These are phyloP conservation scores for Crataegus laevigata DNA, from an alignment of 306 rosid species.

Conservation along the genomic window DNA sequence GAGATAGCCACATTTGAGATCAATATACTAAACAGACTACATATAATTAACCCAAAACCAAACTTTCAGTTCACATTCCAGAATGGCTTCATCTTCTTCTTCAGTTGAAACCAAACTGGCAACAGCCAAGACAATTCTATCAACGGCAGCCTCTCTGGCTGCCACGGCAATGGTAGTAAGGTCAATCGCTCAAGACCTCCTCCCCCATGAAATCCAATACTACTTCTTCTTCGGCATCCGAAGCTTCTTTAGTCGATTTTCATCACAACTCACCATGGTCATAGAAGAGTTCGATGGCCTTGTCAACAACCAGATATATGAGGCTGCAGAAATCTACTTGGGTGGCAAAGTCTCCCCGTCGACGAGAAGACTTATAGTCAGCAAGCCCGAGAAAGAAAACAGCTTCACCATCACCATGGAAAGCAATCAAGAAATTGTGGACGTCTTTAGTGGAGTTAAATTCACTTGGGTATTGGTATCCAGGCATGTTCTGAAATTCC, in stretches of 20 bases:
- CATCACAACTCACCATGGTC: conserved; percentile 46
- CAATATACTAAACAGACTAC: not conserved
- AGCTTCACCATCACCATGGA: conserved; percentile 40
- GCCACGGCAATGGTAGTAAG: conserved; percentile 50
- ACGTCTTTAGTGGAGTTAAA: conserved; percentile 40
- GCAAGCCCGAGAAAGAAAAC: conserved; percentile 36
- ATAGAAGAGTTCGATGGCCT: conserved; percentile 67
- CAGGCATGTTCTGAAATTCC: not conserved
- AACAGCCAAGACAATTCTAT: conserved; percentile 44
- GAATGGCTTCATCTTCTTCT: conserved; percentile 29
- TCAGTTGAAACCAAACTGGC: conserved; percentile 26
- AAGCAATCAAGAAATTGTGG: conserved; percentile 27
- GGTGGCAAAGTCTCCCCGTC: conserved; percentile 43
- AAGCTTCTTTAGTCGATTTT: conserved; percentile 29
- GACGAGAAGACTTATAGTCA: conserved; percentile 33
- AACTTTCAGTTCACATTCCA: not conserved
- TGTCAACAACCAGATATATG: conserved; percentile 47
- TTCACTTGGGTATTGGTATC: conserved; percentile 44
- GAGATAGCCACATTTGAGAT: not conserved
- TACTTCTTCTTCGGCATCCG: conserved; percentile 19
- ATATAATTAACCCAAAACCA: not conserved
- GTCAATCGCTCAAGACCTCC: conserved; percentile 39
- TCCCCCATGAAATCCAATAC: conserved; percentile 40
- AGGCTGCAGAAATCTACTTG: conserved; percentile 51
- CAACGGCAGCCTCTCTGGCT: conserved; percentile 53